A percentile compares a stretch with the other conserved stretches of the same genome.
Conservation (phyloP, 2,329 filamentous ascomycete species). For the Penicillium sumatraense region DNA sequence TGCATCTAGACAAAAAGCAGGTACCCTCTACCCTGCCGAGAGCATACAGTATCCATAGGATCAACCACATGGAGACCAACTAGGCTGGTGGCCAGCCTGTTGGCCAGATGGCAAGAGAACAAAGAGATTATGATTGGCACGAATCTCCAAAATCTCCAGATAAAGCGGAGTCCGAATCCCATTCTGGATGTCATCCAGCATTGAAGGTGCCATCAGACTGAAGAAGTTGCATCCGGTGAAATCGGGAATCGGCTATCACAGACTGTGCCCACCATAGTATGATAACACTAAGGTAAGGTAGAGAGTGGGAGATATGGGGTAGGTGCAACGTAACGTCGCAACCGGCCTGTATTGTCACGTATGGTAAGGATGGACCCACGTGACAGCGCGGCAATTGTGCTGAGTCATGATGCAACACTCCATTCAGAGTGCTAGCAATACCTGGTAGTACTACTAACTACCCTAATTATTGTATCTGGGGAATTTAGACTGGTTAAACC, state of each 20-base stretch:
- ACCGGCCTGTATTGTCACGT: conserved; percentile 2
- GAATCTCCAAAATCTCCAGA: conserved; percentile 1
- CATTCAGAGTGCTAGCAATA: too few relatives aligned
- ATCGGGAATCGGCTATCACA: conserved; percentile 13
- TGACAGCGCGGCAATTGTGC: neutral
- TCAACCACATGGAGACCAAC: conserved; percentile 22
- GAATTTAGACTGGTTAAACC: too few relatives aligned
- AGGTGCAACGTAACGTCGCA: conserved; percentile 32
- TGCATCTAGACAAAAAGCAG: neutral
- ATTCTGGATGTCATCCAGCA: conserved; percentile 10
- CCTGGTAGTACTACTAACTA: too few relatives aligned
- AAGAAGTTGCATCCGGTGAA: conserved; percentile 35
- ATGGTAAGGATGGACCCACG: conserved; percentile 13
- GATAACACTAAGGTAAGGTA: too few relatives aligned
- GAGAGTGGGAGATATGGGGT: conserved; percentile 20
- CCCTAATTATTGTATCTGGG: too few relatives aligned
- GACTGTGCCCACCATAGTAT: neutral
- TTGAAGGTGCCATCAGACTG: conserved; percentile 24
- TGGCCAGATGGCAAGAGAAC: too few relatives aligned
- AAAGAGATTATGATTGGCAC: conserved; percentile 15
- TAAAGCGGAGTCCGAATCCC: conserved; percentile 3
- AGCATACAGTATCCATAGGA: neutral
- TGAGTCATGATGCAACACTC: neutral
- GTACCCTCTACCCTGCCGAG: neutral
- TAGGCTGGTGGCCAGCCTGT: conserved; percentile 1